Evolutionary conservation across 768 basidiomycete species (phyloP).

Genomic region (Leucosporidium scottii): DNA sequence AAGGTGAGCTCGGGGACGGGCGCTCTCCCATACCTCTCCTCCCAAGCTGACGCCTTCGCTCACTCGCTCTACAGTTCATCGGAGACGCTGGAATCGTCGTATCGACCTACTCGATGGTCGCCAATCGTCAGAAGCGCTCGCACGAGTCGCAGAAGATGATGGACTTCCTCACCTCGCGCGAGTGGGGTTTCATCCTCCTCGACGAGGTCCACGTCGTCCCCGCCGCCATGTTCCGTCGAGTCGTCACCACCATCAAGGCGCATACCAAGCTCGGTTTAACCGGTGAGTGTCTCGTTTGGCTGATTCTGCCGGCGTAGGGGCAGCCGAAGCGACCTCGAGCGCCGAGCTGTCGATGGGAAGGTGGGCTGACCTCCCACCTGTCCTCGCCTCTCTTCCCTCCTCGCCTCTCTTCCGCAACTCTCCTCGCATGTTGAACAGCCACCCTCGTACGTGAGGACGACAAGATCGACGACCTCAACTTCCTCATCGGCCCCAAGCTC

Average conservation of each 20-base stretch:
- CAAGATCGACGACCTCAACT: slow-evolving; percentile 96
- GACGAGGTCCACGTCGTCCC: slow-evolving; percentile 99
- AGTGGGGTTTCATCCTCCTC: slow-evolving; percentile 96
- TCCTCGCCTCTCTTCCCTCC: no score
- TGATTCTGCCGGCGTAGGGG: background rate
- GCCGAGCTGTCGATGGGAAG: no score
- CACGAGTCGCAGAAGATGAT: slow-evolving; percentile 99
- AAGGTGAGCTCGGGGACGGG: slow-evolving; percentile 51
- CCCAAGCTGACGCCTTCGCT: background rate
- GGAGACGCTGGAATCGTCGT: slow-evolving; percentile 97
- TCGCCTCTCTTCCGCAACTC: slow-evolving; percentile 1
- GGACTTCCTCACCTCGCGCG: slow-evolving; percentile 95
- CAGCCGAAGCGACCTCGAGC: background rate
- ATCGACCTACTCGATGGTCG: slow-evolving; percentile 99
- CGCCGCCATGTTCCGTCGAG: slow-evolving; percentile 95
- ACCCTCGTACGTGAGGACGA: slow-evolving; percentile 98
- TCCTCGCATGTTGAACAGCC: slow-evolving; percentile 49
- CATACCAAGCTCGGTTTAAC: slow-evolving; percentile 97
- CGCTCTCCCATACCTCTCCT: background rate
- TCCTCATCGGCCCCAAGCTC: slow-evolving; percentile 97
- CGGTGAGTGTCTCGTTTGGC: slow-evolving; percentile 49
- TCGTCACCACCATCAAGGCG: slow-evolving; percentile 96
- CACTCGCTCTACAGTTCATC: slow-evolving; percentile 58
- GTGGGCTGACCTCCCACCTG: background rate
- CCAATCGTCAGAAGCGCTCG: slow-evolving; percentile 96